Evolutionary conservation across 1,284 basidiomycete genomes (phyloP).

Genomic region (Cutaneotrichosporon spelunceum): DNA sequence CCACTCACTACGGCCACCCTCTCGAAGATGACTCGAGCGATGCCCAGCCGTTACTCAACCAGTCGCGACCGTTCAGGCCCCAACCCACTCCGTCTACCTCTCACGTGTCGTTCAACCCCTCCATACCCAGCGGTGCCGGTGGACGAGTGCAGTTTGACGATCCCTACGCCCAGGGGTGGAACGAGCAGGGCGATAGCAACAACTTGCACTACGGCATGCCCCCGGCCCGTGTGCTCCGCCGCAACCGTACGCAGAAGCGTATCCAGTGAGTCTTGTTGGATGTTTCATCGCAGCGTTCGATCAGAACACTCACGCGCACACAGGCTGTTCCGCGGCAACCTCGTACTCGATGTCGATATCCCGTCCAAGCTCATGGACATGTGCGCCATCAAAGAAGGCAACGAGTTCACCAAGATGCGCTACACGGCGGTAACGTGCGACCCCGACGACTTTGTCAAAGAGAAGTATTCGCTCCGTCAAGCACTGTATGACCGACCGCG

Average conservation of each 20-base stretch:
- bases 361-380: conserved; percentile 79
- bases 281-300: background rate
- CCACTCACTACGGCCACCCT: background rate
- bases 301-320: background rate
- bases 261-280: conserved; percentile 61
- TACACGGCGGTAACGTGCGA: conserved; percentile 91
- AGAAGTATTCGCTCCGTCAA: conserved; percentile 76
- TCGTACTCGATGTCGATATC: conserved; percentile 81
- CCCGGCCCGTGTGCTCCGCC: conserved; percentile 75
- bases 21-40: conserved; percentile 42
- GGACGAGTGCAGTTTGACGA: conserved; percentile 18
- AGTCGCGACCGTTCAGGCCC: conserved; percentile 31
- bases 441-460: conserved; percentile 77
- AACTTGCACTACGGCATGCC: conserved; percentile 69
- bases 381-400: conserved; percentile 68
- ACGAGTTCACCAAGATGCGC: conserved; percentile 92
- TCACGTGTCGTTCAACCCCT: conserved; percentile 1
- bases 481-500: conserved; percentile 73
- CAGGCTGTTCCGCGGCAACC: conserved; percentile 83
- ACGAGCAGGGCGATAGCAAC: conserved; percentile 37
- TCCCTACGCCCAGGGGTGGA: conserved; percentile 33
- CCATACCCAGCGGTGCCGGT: background rate
- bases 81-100: background rate
- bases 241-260: conserved; percentile 87
- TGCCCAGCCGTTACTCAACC: conserved; percentile 38